Evolutionary conservation across 2,329 filamentous ascomycete species (phyloP).

Genomic region (Huntiella omanensis): DNA sequence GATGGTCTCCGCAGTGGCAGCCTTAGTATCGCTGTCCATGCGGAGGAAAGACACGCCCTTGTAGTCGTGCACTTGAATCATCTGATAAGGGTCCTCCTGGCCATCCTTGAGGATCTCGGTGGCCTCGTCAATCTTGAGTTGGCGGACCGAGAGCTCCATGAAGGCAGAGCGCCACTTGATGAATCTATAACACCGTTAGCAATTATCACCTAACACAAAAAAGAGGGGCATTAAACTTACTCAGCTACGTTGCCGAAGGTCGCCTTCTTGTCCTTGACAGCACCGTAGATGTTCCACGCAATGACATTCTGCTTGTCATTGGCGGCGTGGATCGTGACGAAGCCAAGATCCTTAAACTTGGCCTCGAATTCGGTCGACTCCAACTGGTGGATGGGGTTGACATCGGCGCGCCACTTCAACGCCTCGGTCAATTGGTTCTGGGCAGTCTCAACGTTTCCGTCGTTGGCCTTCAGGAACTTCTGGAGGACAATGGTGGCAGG

Average conservation of each 20-base stretch:
- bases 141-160: slow-evolving; percentile 69
- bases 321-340: slow-evolving; percentile 51
- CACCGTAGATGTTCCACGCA: slow-evolving; percentile 86
- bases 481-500: slow-evolving; percentile 72
- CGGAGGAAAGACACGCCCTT: slow-evolving; percentile 71
- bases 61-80: slow-evolving; percentile 90
- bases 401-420: slow-evolving; percentile 64
- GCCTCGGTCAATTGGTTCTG: slow-evolving; percentile 62
- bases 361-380: slow-evolving; percentile 43
- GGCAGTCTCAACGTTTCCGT: slow-evolving; percentile 52
- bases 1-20: slow-evolving; percentile 64
- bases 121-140: slow-evolving; percentile 51
- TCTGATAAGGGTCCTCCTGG: slow-evolving; percentile 68
- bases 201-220: not conserved
- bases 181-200: slow-evolving; percentile 39
- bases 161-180: slow-evolving; percentile 76
- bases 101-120: slow-evolving; percentile 54
- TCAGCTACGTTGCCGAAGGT: slow-evolving; percentile 70
- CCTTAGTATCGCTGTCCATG: slow-evolving; percentile 57
- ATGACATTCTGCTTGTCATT: slow-evolving; percentile 44
- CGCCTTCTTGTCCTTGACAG: slow-evolving; percentile 61
- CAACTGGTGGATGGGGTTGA: slow-evolving; percentile 49
- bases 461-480: slow-evolving; percentile 86
- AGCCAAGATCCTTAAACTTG: slow-evolving; percentile 66
- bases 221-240: slow-evolving; percentile 30